phyloP scores from a whole-genome alignment of 805 yeast species.

The Brettanomyces naardenensis region DNA sequence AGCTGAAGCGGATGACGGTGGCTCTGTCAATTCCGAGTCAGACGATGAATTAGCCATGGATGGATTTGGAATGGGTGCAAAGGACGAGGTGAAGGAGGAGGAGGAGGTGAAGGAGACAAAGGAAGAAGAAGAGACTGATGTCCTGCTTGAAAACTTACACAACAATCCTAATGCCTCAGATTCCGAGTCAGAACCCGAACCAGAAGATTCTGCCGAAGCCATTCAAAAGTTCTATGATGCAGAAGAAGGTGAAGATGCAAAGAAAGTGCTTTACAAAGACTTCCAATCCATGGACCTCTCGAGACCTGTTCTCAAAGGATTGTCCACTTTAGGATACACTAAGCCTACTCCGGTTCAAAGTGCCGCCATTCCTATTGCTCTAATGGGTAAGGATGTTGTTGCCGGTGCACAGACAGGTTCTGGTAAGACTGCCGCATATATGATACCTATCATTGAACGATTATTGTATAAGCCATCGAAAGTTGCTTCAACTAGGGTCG shows the following conservation, averaged over 20 bases:
- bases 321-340: slow-evolving; percentile 73
- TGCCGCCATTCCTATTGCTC: slow-evolving; percentile 87
- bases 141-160: slow-evolving; percentile 24
- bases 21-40: slow-evolving; percentile 8
- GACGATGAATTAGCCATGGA: slow-evolving; percentile 34
- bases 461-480: slow-evolving; percentile 81
- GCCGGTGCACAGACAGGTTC: slow-evolving; percentile 99
- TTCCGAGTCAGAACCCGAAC: slow-evolving; percentile 35
- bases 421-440: slow-evolving; percentile 98
- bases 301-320: slow-evolving; percentile 82
- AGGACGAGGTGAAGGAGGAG: slow-evolving; percentile 19
- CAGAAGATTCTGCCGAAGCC: slow-evolving; percentile 72
- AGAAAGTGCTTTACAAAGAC: slow-evolving; percentile 43
- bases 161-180: slow-evolving; percentile 20
- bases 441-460: slow-evolving; percentile 93
- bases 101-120: slow-evolving; percentile 26
- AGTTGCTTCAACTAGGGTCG: slow-evolving; percentile 81
- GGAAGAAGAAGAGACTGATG: slow-evolving; percentile 10
- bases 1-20: slow-evolving; percentile 8
- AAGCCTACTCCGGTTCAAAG: slow-evolving; percentile 92
- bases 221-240: slow-evolving; percentile 69
- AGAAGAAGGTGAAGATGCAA: slow-evolving; percentile 38
- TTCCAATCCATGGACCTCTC: slow-evolving; percentile 78
- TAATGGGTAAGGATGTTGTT: slow-evolving; percentile 90
- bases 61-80: slow-evolving; percentile 32